Base-by-base conservation (phyloP, 192 early-diverging fungal genomes). In the Phycomyces nitens region DNA sequence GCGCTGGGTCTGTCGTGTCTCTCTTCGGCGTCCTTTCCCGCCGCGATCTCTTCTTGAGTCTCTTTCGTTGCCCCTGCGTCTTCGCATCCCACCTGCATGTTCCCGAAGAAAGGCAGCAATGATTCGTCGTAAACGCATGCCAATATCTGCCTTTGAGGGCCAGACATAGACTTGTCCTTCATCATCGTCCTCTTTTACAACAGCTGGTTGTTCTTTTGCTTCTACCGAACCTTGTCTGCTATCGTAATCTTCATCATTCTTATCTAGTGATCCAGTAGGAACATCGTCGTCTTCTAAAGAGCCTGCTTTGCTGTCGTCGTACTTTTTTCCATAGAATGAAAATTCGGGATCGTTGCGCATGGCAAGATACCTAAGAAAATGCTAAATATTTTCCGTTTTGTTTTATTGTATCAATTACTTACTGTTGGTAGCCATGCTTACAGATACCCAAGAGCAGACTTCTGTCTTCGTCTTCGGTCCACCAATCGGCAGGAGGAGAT, bases 361-460 rank as follows among this genome's bases (percentile, higher is more conserved):
- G 21, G 73, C 76, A 15, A 68, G 49, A 18, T 76, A 78, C 23
- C 58, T 60, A 49, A 29, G 23, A 21, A 57, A 39, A n/a, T 29
- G 1, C 12, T 29, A 39, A 57, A 9, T 14, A 47, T 6, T 47
- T n/a, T n/a, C n/a, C 18, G 3, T 54, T 26, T 54, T 12, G 8
- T 4, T 21, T 24, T 54, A 7, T 47, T 6, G 12, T 18, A 47
- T 47, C 3, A 18, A n/a, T n/a, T n/a, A 47, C 44, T 60, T 60
- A 62, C 61, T 76, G 74, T 39, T 79, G 83, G 68, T 94, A 94
- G 7, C 92, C 92, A 62, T 92, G 81, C 57, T 86, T 88, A 64
- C 81, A 80, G n/a, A 92, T 90, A 10, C 91, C 91, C 54, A 92
- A 69, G 57, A 94, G 66, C 56, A 94, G 50, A 70, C 91, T 87